Conservation (phyloP, 371 early-diverging fungal genomes). For the Mortierella sp. region DNA sequence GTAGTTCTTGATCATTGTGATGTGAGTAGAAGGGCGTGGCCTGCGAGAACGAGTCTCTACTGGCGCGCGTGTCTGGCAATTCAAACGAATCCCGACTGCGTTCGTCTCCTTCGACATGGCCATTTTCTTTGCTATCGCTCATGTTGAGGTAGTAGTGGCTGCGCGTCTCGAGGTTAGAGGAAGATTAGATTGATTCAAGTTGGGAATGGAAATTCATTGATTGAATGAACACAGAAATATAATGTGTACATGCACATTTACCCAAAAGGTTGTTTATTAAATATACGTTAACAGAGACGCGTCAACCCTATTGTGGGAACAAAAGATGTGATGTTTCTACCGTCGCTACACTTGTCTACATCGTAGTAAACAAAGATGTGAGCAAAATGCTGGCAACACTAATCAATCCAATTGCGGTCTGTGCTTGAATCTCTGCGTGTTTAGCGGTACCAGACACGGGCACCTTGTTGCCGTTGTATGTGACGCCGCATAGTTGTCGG, state of each 20-base stretch:
- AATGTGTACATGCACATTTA: too few relatives aligned
- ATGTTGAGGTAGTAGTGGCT: not conserved
- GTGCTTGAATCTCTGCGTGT: not conserved
- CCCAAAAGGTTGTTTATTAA: too few relatives aligned
- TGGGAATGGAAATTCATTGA: not conserved
- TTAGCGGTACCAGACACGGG: not conserved
- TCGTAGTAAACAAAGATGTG: not conserved
- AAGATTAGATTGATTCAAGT: conserved; percentile 1
- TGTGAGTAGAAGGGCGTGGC: conserved; percentile 34
- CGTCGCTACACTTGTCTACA: not conserved
- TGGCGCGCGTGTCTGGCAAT: conserved; percentile 14
- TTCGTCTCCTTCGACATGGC: not conserved
- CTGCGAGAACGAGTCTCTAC: not conserved
- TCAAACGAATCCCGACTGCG: conserved; percentile 24
- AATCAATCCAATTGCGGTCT: not conserved
- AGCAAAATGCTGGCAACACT: not conserved
- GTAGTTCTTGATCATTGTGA: conserved; percentile 32
- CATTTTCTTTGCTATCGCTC: not conserved
- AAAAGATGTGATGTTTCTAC: too few relatives aligned
- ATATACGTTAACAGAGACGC: too few relatives aligned
- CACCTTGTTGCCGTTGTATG: conserved; percentile 39
- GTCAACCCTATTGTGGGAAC: too few relatives aligned
- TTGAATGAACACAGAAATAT: not conserved
- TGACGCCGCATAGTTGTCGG: conserved; percentile 44
- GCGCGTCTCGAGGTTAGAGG: not conserved